Evolutionary conservation across 2,329 filamentous ascomycete species (phyloP), one percentile per base, ranked within the genome.

Genomic region (Onygena corvina): DNA sequence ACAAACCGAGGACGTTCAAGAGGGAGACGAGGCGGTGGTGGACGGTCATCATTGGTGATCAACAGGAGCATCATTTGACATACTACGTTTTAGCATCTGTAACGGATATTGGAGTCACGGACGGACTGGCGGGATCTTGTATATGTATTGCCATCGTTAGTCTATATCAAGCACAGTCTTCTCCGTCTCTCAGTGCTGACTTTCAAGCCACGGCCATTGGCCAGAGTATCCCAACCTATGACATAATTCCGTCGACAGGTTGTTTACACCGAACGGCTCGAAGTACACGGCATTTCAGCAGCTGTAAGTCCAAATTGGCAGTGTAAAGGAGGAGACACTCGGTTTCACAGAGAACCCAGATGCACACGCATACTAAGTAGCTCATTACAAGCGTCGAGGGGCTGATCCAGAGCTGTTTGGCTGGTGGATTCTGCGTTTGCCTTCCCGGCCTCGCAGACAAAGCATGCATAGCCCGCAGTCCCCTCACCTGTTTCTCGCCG

Each of bases 401-500:
- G 36, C n/a, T n/a, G n/a, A n/a, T n/a, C 3, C 31, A 40, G 20
- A 21, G 11, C 18, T 23, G 8, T 11, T 23, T 14, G 36, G 3
- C 27, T 29, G 27, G 27, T 38, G 16, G 20, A 1, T 38, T n/a
- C 11, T 33, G 14, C 11, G 30, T 8, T 7, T 35, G n/a, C n/a
- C 34, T n/a, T 9, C 6, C 18, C 20, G 11, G n/a, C 20, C 18
- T 40, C 8, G 18, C 18, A 18, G 18, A 38, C 11, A 40, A 40
- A 40, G 36, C 20, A 40, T 40, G 36, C 36, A 21, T 6, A 18
- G 14, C 20, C 20, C 36, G 16, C 36, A 6, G n/a, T 40, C 36
- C 36, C 36, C 36, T 40, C 36, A 40, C 14, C 36, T 25, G n/a
- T 21, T 40, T 40, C 20, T 36, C n/a, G n/a, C n/a, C n/a, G n/a